Percentiles rank a stretch among this genome's conserved stretches.
Evolutionary conservation across 2,329 filamentous ascomycete genomes (phyloP).

Genomic region (Plenodomus biglobosus): DNA sequence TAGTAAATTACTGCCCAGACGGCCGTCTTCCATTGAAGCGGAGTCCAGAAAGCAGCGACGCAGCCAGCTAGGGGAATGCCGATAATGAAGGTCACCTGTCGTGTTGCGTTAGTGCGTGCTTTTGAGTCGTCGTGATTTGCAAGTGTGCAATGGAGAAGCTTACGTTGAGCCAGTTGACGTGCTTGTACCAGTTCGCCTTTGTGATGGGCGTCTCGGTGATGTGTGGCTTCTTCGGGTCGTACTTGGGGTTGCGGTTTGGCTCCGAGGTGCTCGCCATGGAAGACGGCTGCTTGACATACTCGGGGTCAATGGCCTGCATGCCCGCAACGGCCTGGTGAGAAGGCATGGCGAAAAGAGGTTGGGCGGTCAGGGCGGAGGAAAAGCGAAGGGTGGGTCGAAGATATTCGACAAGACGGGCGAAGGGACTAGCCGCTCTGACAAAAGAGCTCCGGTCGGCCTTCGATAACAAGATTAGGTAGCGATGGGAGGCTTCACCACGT

Average conservation of each 20-base stretch:
- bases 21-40: constrained; percentile 70
- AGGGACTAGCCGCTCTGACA: constrained; percentile 19
- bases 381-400: constrained; percentile 13
- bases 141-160: constrained; percentile 30
- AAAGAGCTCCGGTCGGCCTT: constrained; percentile 20
- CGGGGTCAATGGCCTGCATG: constrained; percentile 53
- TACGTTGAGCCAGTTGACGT: constrained; percentile 93
- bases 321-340: constrained; percentile 54
- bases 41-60: constrained; percentile 77
- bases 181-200: constrained; percentile 82
- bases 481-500: constrained; percentile 20
- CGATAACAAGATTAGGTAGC: constrained; percentile 14
- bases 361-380: constrained; percentile 9
- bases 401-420: constrained; percentile 6
- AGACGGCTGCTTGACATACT: constrained; percentile 50
- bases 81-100: constrained; percentile 79
- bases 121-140: too few relatives aligned
- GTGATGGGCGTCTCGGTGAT: constrained; percentile 84
- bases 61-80: constrained; percentile 74
- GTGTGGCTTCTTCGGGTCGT: constrained; percentile 73
- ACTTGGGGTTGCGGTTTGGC: constrained; percentile 55
- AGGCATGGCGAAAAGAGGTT: constrained; percentile 48
- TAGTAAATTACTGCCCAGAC: constrained; percentile 78
- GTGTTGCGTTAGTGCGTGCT: constrained; percentile 13
- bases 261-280: constrained; percentile 54